Base-by-base conservation (phyloP, 2,329 filamentous ascomycete genomes). In the Acrodontium crateriforme region DNA sequence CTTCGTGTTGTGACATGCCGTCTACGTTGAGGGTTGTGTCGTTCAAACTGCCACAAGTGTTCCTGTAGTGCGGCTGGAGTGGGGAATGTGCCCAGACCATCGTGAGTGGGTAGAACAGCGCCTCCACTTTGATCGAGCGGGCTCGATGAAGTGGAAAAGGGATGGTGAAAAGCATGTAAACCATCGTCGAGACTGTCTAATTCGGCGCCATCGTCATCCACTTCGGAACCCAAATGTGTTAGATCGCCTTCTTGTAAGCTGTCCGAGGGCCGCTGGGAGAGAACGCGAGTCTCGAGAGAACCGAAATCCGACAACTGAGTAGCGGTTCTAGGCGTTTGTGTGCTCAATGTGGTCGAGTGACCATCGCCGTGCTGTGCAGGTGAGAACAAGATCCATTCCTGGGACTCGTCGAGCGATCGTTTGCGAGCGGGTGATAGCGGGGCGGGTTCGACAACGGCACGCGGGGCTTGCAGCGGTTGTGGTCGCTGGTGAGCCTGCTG, bases 361-460 rank as follows among this genome's bases (percentile, higher is more conserved):
- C 65, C 68, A 5, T 22, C 20, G 38, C 74, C 82, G 7, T 55
- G 50, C n/a, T 47, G 45, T 16, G 31, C 27, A 0, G 62, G 62
- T 6, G 84, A 81, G 62, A 98, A 98, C 39, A 98, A 72, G 30
- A 95, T 78, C 89, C 89, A 98, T 69, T 92, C 87, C 55, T 89
- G 78, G 9, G 81, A 78, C 40, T 85, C 78, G 36, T 80, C 73
- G 34, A 73, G 58, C 23, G 58, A 49, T 12, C 60, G 55, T 39
- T 62, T 58, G 25, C 47, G 50, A 27, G 54, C 53, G 18, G 56
- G 51, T 25, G 59, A 54, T 16, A 34, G 28, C 6, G 40, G 38
- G 20, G 34, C 35, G 16, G 35, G 34, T 5, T 17, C 8, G 4
- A 8, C 17, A 16, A 39, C 36, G 16, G 22, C 25, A 18, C 31